Evolutionary conservation across 225 moss, liverwort and hornwort species (phyloP).

Genomic region (Pseudisothecium myosuroides): DNA sequence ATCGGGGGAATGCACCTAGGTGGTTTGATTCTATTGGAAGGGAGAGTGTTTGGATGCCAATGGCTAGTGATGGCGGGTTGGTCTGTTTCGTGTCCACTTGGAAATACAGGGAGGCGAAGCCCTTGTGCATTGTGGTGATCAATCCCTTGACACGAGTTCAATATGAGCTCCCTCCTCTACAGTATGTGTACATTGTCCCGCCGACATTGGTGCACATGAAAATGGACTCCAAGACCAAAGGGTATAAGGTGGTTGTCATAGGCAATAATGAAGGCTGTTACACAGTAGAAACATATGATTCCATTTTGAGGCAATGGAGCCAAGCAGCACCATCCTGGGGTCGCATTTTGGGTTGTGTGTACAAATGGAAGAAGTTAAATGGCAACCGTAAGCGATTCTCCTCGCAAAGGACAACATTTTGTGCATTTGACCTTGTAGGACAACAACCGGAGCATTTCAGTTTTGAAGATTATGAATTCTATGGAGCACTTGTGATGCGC

Average conservation of each 20-base stretch:
- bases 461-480: not conserved
- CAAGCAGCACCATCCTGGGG: fast-evolving
- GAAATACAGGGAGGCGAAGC: not conserved
- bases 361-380: too few relatives aligned
- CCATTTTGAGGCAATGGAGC: not conserved
- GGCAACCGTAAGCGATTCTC: not conserved
- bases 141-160: not conserved
- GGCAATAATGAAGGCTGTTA: too few relatives aligned
- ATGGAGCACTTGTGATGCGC: fast-evolving
- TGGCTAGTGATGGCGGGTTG: not conserved
- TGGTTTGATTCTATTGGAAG: too few relatives aligned
- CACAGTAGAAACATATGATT: not conserved
- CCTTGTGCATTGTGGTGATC: not conserved
- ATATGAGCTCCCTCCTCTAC: not conserved
- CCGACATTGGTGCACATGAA: not conserved
- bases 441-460: not conserved
- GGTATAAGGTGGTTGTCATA: not conserved
- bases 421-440: not conserved
- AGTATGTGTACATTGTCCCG: not conserved
- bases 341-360: too few relatives aligned
- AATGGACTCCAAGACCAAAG: not conserved
- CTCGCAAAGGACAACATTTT: too few relatives aligned
- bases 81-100: not conserved
- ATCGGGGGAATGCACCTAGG: too few relatives aligned
- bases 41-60: too few relatives aligned